Conservation (phyloP, 2,329 filamentous ascomycete genomes). For the Cordyceps tenuipes region DNA sequence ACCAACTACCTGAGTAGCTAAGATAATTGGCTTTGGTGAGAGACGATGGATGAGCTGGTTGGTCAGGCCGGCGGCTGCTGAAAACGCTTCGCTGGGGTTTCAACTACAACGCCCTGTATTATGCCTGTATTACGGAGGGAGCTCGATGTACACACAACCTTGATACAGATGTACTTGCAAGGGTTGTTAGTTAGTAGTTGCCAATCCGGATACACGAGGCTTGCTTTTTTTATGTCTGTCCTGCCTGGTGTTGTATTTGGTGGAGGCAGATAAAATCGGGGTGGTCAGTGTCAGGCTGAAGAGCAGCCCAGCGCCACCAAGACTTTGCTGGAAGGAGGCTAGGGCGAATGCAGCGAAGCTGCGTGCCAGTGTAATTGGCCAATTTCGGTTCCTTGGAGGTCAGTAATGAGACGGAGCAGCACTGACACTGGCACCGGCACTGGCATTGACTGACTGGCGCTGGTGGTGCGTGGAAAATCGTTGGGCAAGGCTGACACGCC, state of each 20-base stretch:
- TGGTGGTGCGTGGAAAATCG: neutral
- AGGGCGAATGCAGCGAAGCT: neutral
- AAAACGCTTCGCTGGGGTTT: too few species aligned
- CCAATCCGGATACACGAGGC: neutral
- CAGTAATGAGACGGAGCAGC: too few species aligned
- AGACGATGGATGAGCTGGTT: neutral
- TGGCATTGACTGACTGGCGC: neutral
- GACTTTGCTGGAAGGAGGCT: neutral
- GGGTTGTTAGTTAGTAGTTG: too few species aligned
- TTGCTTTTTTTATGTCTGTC: neutral
- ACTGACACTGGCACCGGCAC: too few species aligned
- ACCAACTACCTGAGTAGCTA: neutral
- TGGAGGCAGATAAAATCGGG: neutral
- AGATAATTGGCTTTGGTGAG: neutral
- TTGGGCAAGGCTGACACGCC: neutral
- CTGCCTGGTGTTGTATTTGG: neutral
- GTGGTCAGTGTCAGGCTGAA: neutral
- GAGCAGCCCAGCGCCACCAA: neutral
- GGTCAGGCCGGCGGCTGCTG: neutral
- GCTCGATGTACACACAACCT: too few species aligned
- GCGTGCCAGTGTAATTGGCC: neutral
- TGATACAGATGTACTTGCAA: too few species aligned
- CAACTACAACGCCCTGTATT: neutral
- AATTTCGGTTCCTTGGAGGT: neutral
- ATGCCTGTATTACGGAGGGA: too few species aligned